These are phyloP conservation scores for Trichopus zeylanicus DNA, from an alignment of 116 monocot genomes.

Conservation along the genomic window DNA sequence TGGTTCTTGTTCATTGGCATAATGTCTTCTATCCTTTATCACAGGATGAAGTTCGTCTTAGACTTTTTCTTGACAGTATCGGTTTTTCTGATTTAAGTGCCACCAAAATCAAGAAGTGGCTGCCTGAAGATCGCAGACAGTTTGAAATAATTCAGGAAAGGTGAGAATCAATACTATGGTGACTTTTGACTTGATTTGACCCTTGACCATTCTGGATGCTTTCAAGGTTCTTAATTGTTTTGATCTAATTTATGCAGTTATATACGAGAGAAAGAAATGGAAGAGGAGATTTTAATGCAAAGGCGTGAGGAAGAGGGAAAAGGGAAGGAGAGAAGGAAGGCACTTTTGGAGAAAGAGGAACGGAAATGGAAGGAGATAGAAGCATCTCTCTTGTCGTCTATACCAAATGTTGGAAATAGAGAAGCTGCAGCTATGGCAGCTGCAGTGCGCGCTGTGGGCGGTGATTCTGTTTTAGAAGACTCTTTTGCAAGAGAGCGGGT, in stretches of 20 bases:
- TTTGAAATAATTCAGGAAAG: constrained; percentile 99
- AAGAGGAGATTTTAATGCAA: constrained; percentile 98
- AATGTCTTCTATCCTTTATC: constrained; percentile 3
- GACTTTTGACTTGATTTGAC: not conserved
- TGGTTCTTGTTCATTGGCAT: not conserved
- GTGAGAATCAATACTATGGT: constrained; percentile 17
- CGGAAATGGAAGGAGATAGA: constrained; percentile 99
- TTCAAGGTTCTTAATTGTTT: constrained; percentile 3
- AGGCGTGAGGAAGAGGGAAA: constrained; percentile 96
- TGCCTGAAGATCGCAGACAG: constrained; percentile 94
- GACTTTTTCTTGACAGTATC: constrained; percentile 96
- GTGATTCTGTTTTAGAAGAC: constrained; percentile 93
- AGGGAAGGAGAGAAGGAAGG: constrained; percentile 96
- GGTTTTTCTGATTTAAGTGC: constrained; percentile 97
- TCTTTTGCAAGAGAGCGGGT: constrained; percentile 94
- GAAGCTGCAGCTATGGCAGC: constrained; percentile 98
- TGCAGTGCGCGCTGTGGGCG: constrained; percentile 95
- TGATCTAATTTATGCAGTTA: constrained; percentile 41
- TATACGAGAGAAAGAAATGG: constrained; percentile 98
- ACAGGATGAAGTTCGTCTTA: constrained; percentile 98
- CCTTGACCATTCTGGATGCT: not conserved
- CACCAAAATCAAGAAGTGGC: constrained; percentile 98
- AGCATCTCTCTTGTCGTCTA: constrained; percentile 78
- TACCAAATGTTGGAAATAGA: constrained; percentile 90
- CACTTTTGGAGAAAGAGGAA: constrained; percentile 90